These are phyloP conservation scores for Cairneyella variabilis DNA, from an alignment of 495 filamentous ascomycete species.

Conservation along the genomic window DNA sequence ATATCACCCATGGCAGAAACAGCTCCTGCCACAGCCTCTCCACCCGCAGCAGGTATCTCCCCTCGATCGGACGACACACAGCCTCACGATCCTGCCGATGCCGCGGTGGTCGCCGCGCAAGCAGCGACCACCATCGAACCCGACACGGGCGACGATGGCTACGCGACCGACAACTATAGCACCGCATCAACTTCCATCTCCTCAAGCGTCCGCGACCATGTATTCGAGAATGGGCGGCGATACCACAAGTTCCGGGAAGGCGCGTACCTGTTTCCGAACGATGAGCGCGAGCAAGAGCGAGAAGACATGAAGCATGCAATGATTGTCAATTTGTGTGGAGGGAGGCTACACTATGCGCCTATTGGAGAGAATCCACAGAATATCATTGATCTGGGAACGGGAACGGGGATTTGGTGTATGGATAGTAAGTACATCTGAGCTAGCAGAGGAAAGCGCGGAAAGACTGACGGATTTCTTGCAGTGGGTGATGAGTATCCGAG, in stretches of 20 bases:
- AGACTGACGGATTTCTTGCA: too few species aligned
- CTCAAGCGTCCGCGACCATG: constrained; percentile 50
- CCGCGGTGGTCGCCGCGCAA: background rate
- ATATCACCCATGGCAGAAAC: too few species aligned
- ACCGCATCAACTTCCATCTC: constrained; percentile 46
- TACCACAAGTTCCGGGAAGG: constrained; percentile 66
- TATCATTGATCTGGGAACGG: constrained; percentile 60
- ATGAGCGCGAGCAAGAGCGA: constrained; percentile 65
- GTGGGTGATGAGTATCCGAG: constrained; percentile 53
- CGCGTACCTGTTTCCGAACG: constrained; percentile 59
- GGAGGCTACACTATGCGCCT: constrained; percentile 49
- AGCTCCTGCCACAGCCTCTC: background rate
- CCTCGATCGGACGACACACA: background rate
- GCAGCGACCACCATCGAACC: background rate
- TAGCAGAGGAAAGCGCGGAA: background rate
- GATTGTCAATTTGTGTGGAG: constrained; percentile 42
- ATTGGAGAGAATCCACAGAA: constrained; percentile 41
- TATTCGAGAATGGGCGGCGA: constrained; percentile 63
- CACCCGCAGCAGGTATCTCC: background rate
- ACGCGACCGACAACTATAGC: constrained; percentile 35
- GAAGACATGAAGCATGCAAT: constrained; percentile 65
- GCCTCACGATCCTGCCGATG: background rate
- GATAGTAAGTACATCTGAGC: constrained; percentile 50
- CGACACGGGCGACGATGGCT: constrained; percentile 34
- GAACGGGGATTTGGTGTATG: constrained; percentile 63